Evolutionary conservation across 495 filamentous ascomycete species (phyloP).

Genomic region (Haplographium delicatum): DNA sequence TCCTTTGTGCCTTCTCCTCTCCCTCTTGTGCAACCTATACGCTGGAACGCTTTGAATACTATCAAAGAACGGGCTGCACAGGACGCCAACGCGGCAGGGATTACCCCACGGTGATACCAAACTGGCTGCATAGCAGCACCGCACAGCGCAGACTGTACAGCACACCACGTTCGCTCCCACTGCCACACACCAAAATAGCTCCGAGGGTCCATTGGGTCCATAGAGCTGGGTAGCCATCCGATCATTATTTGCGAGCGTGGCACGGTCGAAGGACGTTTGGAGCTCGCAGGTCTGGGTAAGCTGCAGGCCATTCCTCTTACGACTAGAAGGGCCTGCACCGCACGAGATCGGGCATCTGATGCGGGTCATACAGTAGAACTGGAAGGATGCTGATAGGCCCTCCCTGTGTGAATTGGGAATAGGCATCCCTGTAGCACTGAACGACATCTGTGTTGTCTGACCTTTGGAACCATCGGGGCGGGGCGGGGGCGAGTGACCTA

Average conservation of each 20-base stretch:
- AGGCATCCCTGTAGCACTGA: neutral
- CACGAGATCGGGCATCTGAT: constrained; percentile 15
- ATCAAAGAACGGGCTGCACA: no score
- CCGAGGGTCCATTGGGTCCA: neutral
- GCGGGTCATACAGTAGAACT: constrained; percentile 5
- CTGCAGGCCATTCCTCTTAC: constrained; percentile 7
- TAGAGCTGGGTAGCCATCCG: neutral
- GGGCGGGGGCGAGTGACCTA: neutral
- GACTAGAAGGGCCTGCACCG: constrained; percentile 7
- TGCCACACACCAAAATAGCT: neutral
- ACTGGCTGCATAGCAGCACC: constrained; percentile 2
- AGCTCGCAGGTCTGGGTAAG: neutral
- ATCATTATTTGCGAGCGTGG: neutral
- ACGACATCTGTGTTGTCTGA: neutral
- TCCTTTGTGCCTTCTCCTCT: no score
- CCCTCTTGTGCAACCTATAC: no score
- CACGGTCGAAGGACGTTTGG: no score
- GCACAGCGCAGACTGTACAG: no score
- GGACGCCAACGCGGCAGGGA: no score
- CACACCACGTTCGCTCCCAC: neutral
- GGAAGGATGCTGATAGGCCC: neutral
- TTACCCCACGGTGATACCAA: neutral
- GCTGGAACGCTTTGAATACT: no score
- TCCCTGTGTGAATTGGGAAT: no score
- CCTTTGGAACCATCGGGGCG: neutral